Conservation (phyloP, 768 basidiomycete genomes). For the Trametes meyenii region DNA sequence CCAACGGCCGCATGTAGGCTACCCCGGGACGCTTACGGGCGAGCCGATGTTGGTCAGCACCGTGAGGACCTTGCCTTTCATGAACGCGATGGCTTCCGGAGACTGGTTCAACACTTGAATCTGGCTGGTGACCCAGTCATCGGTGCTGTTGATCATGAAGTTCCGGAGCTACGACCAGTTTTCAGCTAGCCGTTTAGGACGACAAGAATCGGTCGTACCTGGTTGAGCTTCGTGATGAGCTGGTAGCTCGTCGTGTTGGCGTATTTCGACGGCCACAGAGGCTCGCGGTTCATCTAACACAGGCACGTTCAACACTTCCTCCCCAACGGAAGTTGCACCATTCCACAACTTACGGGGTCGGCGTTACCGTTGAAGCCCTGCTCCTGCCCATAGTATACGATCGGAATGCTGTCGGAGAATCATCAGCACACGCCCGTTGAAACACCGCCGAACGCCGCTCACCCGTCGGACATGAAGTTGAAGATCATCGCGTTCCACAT, state of each 20-base stretch:
- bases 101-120: constrained; percentile 55
- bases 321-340: not conserved
- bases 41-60: constrained; percentile 75
- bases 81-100: constrained; percentile 57
- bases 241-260: constrained; percentile 58
- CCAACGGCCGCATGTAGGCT: not conserved
- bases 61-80: constrained; percentile 64
- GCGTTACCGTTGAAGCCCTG: constrained; percentile 63
- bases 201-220: constrained; percentile 38
- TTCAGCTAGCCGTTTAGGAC: not conserved
- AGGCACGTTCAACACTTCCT: too few species aligned
- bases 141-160: constrained; percentile 53
- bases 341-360: constrained; percentile 57
- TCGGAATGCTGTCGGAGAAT: constrained; percentile 54
- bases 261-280: constrained; percentile 73
- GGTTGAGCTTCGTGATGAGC: constrained; percentile 61
- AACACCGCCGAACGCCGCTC: constrained; percentile 3
- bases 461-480: constrained; percentile 76
- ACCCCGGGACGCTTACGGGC: constrained; percentile 48
- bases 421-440: not conserved
- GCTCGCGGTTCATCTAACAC: constrained; percentile 68
- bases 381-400: constrained; percentile 83
- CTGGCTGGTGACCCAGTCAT: constrained; percentile 52
- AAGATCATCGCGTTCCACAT: constrained; percentile 76
- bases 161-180: constrained; percentile 55